Evolutionary conservation across 495 filamentous ascomycete species (phyloP).

Genomic region (Penicillium silybi): DNA sequence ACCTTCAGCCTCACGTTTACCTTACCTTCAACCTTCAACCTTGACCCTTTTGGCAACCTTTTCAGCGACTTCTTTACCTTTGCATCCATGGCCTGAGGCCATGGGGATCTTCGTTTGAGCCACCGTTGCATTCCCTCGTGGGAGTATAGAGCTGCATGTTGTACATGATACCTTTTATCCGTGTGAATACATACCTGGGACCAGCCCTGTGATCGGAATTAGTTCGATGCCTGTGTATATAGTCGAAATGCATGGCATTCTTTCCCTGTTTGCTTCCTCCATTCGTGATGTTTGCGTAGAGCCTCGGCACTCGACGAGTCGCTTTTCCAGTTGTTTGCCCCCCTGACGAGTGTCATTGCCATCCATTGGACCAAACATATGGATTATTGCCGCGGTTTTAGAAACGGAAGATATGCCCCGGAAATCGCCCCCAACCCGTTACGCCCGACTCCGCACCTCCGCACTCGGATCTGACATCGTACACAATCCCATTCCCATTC

Average conservation of each 20-base stretch:
- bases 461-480: neutral
- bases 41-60: conserved; percentile 9
- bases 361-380: no score
- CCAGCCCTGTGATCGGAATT: neutral
- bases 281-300: neutral
- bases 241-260: neutral
- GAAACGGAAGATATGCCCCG: no score
- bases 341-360: neutral
- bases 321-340: neutral
- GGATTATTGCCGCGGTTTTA: no score
- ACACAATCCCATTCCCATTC: neutral
- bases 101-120: conserved; percentile 7
- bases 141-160: conserved; percentile 28
- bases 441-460: no score
- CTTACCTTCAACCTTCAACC: conserved; percentile 2
- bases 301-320: neutral
- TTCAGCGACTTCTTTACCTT: conserved; percentile 5
- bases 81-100: conserved; percentile 15
- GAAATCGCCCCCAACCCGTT: neutral
- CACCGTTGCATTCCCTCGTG: conserved; percentile 19
- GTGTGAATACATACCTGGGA: conserved; percentile 8
- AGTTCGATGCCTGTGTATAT: conserved; percentile 19
- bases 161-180: conserved; percentile 25
- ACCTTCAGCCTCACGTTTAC: conserved; percentile 8
- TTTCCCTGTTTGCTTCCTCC: neutral